Evolutionary conservation across 2,329 filamentous ascomycete genomes (phyloP), one percentile per base, ranked within the genome.

Genomic region (Myotisia sp.): DNA sequence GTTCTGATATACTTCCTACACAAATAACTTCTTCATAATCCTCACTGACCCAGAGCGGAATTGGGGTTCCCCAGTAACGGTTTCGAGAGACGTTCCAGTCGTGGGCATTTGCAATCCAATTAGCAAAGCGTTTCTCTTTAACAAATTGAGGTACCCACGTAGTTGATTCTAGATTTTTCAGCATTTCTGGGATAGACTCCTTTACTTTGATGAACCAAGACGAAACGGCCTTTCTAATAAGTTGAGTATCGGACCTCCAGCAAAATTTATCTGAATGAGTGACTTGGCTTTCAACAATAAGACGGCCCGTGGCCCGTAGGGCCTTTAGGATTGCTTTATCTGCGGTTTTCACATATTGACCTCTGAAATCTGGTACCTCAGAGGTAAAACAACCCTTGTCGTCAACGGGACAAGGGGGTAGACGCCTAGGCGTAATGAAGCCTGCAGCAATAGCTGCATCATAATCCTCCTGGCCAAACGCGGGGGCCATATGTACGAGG

Each of bases 21-120:
- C 85, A 92, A 18, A 95, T 71, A 41, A 81, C 67, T 58, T 95
- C 87, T 51, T 87, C 79, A 49, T 78, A 66, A 52, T 94, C 86
- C 19, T 92, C 83, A 50, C 82, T 92, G 24, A 82, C 79, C 87
- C 87, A 95, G 22, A 94, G 59, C 5, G 86, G 86, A 39, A 94
- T 75, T 2, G 86, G 86, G 0, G 85, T 94, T 33, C 87, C 87
- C 87, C 87, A 94, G 60, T 92, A 95, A 37, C 87, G 73, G 56
- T 92, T 93, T 45, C 87, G 71, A 35, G 84, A 90, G 21, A 95
- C 79, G 52, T 93, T 92, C 87, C 87, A 95, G 57, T 95, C 87
- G 39, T 79, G 77, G 9, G 87, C 86, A 52, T 87, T 87, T 39
- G 71, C 66, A 42, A 95, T 87, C 87, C 87, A 94, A 60, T 76